These are phyloP conservation scores for Talaromyces sp. DNA, from an alignment of 2,329 filamentous ascomycete genomes.

Conservation along the genomic window DNA sequence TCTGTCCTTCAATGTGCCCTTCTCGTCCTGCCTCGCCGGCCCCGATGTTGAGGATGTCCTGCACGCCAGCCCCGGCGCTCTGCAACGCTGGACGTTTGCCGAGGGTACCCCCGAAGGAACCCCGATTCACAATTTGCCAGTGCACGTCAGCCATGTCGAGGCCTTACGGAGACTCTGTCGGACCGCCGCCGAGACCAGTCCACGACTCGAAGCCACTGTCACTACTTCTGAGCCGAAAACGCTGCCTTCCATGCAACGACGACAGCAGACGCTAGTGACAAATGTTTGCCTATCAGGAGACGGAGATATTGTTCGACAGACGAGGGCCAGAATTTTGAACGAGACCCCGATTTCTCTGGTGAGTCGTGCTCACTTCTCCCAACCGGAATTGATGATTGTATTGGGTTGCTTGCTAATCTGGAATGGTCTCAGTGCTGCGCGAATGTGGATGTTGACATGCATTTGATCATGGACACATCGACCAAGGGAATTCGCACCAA, in stretches of 20 bases:
- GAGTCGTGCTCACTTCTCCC: slow-evolving; percentile 36
- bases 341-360: slow-evolving; percentile 90
- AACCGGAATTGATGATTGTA: not conserved
- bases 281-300: slow-evolving; percentile 89
- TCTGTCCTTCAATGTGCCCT: slow-evolving; percentile 95
- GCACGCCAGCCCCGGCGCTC: slow-evolving; percentile 80
- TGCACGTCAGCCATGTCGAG: slow-evolving; percentile 81
- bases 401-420: not conserved
- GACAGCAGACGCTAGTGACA: slow-evolving; percentile 59
- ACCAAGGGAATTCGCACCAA: slow-evolving; percentile 63
- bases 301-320: slow-evolving; percentile 81
- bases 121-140: slow-evolving; percentile 81
- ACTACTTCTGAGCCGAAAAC: slow-evolving; percentile 74
- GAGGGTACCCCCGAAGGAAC: slow-evolving; percentile 79
- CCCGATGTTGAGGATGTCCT: slow-evolving; percentile 93
- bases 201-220: slow-evolving; percentile 77
- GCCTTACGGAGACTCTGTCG: slow-evolving; percentile 73
- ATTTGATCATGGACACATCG: slow-evolving; percentile 74
- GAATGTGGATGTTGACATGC: slow-evolving; percentile 86
- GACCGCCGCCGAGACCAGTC: slow-evolving; percentile 65
- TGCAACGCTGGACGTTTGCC: slow-evolving; percentile 89
- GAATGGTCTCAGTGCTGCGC: slow-evolving; percentile 66
- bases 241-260: slow-evolving; percentile 42
- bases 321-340: slow-evolving; percentile 81
- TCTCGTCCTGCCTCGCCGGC: slow-evolving; percentile 84